A percentile compares a stretch with the other conserved stretches of the same genome.
Evolutionary conservation across 257 asterid species (phyloP).

Genomic region (Echium plantagineum): DNA sequence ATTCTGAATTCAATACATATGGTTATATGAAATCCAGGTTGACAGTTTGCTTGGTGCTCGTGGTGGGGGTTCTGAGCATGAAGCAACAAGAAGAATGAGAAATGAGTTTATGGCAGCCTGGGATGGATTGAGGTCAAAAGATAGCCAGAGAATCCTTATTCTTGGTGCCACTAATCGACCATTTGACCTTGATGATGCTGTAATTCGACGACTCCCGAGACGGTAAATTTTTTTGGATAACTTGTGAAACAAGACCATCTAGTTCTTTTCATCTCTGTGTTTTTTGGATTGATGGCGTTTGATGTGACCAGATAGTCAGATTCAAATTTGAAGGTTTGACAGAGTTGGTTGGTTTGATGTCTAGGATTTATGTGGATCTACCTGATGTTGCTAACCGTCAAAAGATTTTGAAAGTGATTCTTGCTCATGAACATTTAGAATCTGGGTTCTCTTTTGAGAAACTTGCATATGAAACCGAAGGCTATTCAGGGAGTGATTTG

Average conservation of each 20-base stretch:
- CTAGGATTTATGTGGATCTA: slow-evolving; percentile 82
- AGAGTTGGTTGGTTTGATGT: slow-evolving; percentile 15
- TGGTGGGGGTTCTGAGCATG: slow-evolving; percentile 92
- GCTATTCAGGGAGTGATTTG: slow-evolving; percentile 28
- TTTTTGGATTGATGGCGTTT: no score
- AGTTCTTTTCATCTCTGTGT: no score
- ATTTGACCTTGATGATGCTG: slow-evolving; percentile 98
- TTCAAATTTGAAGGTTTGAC: slow-evolving; percentile 4
- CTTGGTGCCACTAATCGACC: slow-evolving; percentile 99
- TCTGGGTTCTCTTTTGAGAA: slow-evolving; percentile 53
- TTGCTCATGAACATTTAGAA: slow-evolving; percentile 69
- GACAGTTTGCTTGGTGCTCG: slow-evolving; percentile 99
- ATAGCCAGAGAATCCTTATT: slow-evolving; percentile 83
- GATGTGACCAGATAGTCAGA: slow-evolving; percentile 15
- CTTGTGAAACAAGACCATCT: no score
- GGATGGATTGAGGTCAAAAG: slow-evolving; percentile 98
- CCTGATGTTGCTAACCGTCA: slow-evolving; percentile 86
- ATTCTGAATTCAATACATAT: no score
- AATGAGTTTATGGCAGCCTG: slow-evolving; percentile 99
- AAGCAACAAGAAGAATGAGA: slow-evolving; percentile 97
- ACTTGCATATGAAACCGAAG: slow-evolving; percentile 81
- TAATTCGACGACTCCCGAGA: slow-evolving; percentile 93
- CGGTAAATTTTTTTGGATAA: slow-evolving; percentile 32
- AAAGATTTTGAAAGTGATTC: slow-evolving; percentile 72
- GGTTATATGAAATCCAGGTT: slow-evolving; percentile 33